phyloP scores from a whole-genome alignment of 345 rosid genomes.

The Adansonia digitata region DNA sequence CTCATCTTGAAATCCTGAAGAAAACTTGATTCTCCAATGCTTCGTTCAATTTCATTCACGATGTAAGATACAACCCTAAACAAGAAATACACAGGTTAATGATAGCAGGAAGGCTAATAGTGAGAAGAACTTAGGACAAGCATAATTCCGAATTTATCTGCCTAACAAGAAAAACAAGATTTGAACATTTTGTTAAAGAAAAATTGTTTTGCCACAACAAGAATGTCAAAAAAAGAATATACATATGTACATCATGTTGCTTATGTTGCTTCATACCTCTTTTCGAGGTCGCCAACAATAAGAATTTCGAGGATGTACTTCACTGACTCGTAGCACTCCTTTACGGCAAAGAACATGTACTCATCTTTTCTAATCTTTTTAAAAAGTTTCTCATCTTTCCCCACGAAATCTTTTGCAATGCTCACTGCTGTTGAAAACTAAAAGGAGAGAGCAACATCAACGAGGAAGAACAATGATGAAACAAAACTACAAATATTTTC shows the following conservation, averaged over 20 bases:
- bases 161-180: constrained; percentile 3
- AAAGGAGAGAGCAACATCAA: constrained; percentile 30
- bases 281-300: constrained; percentile 71
- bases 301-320: constrained; percentile 81
- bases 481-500: constrained; percentile 1
- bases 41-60: constrained; percentile 64
- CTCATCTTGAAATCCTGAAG: constrained; percentile 70
- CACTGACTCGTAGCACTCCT: constrained; percentile 82
- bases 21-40: constrained; percentile 59
- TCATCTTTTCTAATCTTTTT: constrained; percentile 72
- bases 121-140: not conserved
- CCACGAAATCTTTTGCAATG: constrained; percentile 72
- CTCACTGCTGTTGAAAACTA: constrained; percentile 82
- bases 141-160: constrained; percentile 3
- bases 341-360: constrained; percentile 80
- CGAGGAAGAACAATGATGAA: constrained; percentile 17
- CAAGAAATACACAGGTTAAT: constrained; percentile 12
- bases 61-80: constrained; percentile 57
- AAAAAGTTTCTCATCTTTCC: constrained; percentile 59
- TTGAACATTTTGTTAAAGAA: not conserved
- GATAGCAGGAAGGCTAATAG: constrained; percentile 13
- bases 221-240: not conserved
- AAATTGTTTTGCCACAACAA: not conserved
- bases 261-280: constrained; percentile 42
- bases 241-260: not conserved